Evolutionary conservation across 2,329 filamentous ascomycete species (phyloP).

Genomic region (Didymella keratinophila): DNA sequence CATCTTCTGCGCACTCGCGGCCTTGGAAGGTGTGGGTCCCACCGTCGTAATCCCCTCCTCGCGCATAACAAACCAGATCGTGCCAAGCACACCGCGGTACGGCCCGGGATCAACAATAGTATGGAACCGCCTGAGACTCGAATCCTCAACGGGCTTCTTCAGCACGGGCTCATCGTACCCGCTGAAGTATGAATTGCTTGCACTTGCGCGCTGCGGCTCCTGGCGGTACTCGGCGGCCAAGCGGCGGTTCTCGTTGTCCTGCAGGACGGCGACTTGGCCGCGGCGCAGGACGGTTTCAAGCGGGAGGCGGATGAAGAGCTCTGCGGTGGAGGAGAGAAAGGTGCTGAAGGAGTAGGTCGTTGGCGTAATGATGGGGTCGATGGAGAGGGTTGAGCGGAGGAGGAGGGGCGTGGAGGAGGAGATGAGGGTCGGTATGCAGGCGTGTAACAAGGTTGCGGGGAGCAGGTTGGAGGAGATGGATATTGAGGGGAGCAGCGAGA

Average conservation of each 20-base stretch:
- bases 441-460: constrained; percentile 85
- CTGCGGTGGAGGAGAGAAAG: constrained; percentile 79
- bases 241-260: constrained; percentile 46
- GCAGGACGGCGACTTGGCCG: constrained; percentile 76
- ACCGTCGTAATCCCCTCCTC: constrained; percentile 73
- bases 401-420: constrained; percentile 84
- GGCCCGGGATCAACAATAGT: constrained; percentile 81
- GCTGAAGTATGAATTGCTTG: not conserved
- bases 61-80: constrained; percentile 84
- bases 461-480: constrained; percentile 73
- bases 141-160: constrained; percentile 30
- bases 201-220: constrained; percentile 15
- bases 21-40: constrained; percentile 31
- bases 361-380: constrained; percentile 83
- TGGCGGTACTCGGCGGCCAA: constrained; percentile 37
- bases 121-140: constrained; percentile 57
- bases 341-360: constrained; percentile 81
- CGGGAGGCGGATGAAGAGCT: constrained; percentile 86
- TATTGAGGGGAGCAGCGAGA: constrained; percentile 77
- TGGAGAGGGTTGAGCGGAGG: constrained; percentile 81
- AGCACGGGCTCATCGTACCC: constrained; percentile 6
- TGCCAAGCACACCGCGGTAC: constrained; percentile 88
- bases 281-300: constrained; percentile 90
- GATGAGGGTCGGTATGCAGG: constrained; percentile 82
- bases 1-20: constrained; percentile 36